Conservation (phyloP, 305 asterid genomes). For the Solanum aculeatissimum region DNA sequence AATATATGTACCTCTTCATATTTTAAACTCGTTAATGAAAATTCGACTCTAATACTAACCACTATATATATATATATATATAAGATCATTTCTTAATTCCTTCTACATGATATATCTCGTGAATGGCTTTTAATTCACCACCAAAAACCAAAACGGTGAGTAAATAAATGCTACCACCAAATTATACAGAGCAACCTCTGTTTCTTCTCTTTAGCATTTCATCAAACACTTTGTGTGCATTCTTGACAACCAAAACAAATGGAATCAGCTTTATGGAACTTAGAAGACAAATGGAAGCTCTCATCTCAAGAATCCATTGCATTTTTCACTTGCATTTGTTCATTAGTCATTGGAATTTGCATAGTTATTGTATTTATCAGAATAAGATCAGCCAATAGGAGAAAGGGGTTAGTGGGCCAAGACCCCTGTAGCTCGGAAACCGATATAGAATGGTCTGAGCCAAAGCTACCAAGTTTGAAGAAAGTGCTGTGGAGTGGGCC, state of each 20-base stretch:
- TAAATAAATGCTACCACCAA: background rate
- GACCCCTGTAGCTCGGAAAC: slow-evolving; percentile 10
- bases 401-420: slow-evolving; percentile 12
- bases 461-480: background rate
- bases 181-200: background rate
- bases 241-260: background rate
- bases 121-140: background rate
- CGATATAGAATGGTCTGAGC: background rate
- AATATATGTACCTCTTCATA: background rate
- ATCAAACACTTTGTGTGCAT: background rate
- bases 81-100: background rate
- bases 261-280: slow-evolving; percentile 43
- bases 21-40: too few relatives aligned
- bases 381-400: slow-evolving; percentile 1
- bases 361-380: background rate
- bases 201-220: background rate
- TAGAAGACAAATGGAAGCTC: slow-evolving; percentile 41
- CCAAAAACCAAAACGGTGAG: background rate
- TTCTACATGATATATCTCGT: background rate
- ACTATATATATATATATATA: background rate
- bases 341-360: slow-evolving; percentile 15
- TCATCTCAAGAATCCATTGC: slow-evolving; percentile 28
- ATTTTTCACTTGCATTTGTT: slow-evolving; percentile 22
- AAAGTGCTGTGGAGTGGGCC: slow-evolving; percentile 45
- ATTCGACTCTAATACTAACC: too few relatives aligned